Evolutionary conservation across 352 stramenopile genomes (phyloP).

Genomic region (Phytophthora melonis): DNA sequence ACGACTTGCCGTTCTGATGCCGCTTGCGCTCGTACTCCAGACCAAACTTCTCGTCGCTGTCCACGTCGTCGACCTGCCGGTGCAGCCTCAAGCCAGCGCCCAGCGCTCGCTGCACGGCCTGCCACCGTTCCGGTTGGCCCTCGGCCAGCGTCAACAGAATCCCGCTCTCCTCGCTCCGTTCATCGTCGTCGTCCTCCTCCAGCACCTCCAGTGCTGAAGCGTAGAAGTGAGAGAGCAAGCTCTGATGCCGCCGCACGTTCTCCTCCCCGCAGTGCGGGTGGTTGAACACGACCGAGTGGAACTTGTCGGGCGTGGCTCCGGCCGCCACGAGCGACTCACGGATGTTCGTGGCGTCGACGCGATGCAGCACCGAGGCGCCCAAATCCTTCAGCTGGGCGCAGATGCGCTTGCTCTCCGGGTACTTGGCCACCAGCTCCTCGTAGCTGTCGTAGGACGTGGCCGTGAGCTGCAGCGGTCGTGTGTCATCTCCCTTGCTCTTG

Average conservation of each 20-base stretch:
- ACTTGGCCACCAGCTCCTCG: slow-evolving; percentile 71
- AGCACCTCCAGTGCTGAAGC: slow-evolving; percentile 66
- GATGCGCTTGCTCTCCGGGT: slow-evolving; percentile 58
- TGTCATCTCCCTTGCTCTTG: slow-evolving; percentile 17
- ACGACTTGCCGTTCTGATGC: slow-evolving; percentile 90
- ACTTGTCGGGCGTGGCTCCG: slow-evolving; percentile 34
- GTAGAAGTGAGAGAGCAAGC: slow-evolving; percentile 94
- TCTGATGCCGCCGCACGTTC: slow-evolving; percentile 87
- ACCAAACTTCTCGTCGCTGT: slow-evolving; percentile 44
- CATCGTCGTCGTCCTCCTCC: background rate
- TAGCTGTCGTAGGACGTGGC: slow-evolving; percentile 76
- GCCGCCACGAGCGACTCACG: slow-evolving; percentile 42
- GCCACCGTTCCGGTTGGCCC: slow-evolving; percentile 82
- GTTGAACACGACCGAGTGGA: slow-evolving; percentile 93
- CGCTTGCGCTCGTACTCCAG: slow-evolving; percentile 84
- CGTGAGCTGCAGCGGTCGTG: slow-evolving; percentile 34
- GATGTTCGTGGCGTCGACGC: slow-evolving; percentile 76
- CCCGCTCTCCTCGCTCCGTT: slow-evolving; percentile 11
- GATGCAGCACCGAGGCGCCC: slow-evolving; percentile 59
- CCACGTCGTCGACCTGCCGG: slow-evolving; percentile 58
- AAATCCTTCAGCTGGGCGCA: slow-evolving; percentile 51
- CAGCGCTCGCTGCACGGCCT: slow-evolving; percentile 59
- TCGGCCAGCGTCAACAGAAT: slow-evolving; percentile 80
- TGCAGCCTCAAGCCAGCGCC: slow-evolving; percentile 55
- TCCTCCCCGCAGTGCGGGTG: slow-evolving; percentile 94